Base-by-base conservation (phyloP, 2,329 filamentous ascomycete genomes). In the Rhynchosporium graminicola region DNA sequence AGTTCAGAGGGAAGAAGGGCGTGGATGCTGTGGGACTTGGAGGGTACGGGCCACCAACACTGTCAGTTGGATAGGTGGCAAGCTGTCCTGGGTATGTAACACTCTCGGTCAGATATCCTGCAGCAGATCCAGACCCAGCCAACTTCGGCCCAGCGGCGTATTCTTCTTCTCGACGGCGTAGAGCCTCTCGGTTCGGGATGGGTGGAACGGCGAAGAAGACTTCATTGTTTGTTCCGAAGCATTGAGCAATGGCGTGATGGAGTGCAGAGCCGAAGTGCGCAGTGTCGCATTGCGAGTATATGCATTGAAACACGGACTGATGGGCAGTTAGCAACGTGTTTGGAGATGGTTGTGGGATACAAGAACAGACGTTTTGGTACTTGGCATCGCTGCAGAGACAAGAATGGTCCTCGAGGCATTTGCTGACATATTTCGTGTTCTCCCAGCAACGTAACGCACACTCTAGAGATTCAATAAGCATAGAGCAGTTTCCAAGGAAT, bases 261-360 rank as follows among this genome's bases (percentile, higher is more conserved):
- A 76, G 67, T 12, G 75, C 74, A 26, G 67, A 63, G 20, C 70
- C 72, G 58, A 74, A 76, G 45, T 74, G 69, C 50, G 66, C 64
- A 15, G 72, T 75, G 50, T 72, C 70, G 56, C 75, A 76, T 62
- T 76, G 75, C 5, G 74, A 75, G 63, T 76, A 75, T 20, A 76
- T 65, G 59, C 74, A 76, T 63, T 75, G 74, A 52, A 71, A 74
- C 42, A 76, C 69, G 12, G 69, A 71, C 74, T 76, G 56, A 64
- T 2, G 12, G 13, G 26, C 20, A 26, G 5, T 48, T 20, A 42
- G 57, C 13, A 6, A 40, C 10, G 2, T 6, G n/a, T 36, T 26
- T 13, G 31, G 28, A 38, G 10, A 15, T 42, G 45, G 31, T 13
- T 38, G n/a, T 45, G 15, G 29, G n/a, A 26, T 12, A 26, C 15